Evolutionary conservation across 2,329 filamentous ascomycete genomes (phyloP).

Genomic region (Rutstroemia sydowiana): DNA sequence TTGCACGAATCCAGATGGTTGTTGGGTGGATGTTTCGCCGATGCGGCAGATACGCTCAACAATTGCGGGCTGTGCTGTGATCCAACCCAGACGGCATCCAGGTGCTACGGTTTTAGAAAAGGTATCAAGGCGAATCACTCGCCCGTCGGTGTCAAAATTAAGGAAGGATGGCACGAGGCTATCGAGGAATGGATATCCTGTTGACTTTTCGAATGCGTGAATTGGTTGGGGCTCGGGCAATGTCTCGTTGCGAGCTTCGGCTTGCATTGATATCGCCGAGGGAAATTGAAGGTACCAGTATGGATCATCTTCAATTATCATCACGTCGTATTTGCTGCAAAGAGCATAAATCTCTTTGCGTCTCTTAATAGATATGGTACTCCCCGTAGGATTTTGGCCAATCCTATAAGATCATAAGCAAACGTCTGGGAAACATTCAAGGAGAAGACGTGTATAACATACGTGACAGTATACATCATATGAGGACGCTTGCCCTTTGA

Average conservation of each 20-base stretch:
- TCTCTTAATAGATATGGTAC: conserved; percentile 64
- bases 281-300: conserved; percentile 95
- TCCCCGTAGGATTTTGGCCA: conserved; percentile 83
- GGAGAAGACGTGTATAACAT: conserved; percentile 34
- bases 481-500: conserved; percentile 68
- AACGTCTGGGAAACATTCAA: conserved; percentile 2
- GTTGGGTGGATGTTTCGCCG: conserved; percentile 77
- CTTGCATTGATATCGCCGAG: conserved; percentile 46
- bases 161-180: conserved; percentile 68
- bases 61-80: conserved; percentile 79
- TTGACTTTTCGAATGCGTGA: conserved; percentile 35
- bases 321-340: conserved; percentile 76
- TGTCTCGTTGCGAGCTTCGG: conserved; percentile 31
- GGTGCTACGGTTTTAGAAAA: conserved; percentile 89
- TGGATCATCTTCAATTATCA: conserved; percentile 90
- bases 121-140: conserved; percentile 84
- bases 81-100: conserved; percentile 77
- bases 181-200: conserved; percentile 73
- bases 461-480: conserved; percentile 86
- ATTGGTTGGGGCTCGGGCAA: conserved; percentile 15
- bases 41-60: conserved; percentile 62
- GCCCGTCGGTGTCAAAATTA: conserved; percentile 76
- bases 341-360: conserved; percentile 73
- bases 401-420: conserved; percentile 42
- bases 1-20: conserved; percentile 84